Conservation (phyloP, 257 asterid genomes). For the Przewalskia tangutica region DNA sequence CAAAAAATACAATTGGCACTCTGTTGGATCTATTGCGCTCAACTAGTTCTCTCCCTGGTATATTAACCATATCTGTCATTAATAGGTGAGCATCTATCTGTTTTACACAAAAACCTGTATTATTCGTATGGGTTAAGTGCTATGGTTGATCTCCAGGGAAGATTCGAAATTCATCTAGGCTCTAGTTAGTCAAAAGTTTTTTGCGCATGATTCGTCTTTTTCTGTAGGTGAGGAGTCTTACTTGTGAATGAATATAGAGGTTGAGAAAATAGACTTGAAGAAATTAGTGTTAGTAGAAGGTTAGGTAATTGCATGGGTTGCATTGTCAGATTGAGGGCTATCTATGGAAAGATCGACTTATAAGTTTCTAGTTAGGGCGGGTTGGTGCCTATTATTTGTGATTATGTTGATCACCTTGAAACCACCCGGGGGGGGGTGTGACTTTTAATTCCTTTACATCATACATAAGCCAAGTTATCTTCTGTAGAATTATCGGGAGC, state of each 20-base stretch:
- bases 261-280: not conserved
- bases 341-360: not conserved
- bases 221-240: not conserved
- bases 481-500: not conserved
- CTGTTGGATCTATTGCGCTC: constrained; percentile 67
- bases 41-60: constrained; percentile 62
- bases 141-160: not conserved
- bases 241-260: not conserved
- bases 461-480: not conserved
- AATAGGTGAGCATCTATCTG: constrained; percentile 61
- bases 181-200: not conserved
- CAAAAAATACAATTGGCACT: constrained; percentile 51
- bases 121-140: not conserved
- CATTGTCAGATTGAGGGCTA: not conserved
- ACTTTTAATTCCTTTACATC: not conserved
- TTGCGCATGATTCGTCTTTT: not conserved
- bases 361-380: not conserved
- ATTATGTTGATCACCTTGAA: not conserved
- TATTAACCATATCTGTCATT: constrained; percentile 60
- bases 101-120: not conserved
- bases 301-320: not conserved
- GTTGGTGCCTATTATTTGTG: not conserved
- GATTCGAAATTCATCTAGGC: not conserved
- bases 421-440: not conserved
- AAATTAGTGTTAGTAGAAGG: not conserved